Percentiles rank a stretch among this genome's conserved stretches.
Conservation (phyloP, 1,284 basidiomycete species). For the Puccinia triticina region DNA sequence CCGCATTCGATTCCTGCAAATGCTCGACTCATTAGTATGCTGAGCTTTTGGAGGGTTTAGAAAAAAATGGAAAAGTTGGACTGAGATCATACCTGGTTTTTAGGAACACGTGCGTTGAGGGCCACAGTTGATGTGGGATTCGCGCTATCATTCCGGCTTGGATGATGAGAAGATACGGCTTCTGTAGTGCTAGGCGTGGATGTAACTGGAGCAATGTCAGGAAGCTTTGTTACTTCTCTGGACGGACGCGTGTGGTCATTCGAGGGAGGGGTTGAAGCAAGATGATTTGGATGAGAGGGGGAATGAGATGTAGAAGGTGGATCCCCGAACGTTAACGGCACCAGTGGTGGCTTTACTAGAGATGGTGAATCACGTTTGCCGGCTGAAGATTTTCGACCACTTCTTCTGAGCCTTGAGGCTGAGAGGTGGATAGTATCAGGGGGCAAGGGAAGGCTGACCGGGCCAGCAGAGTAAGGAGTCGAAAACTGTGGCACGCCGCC, state of each 20-base stretch:
- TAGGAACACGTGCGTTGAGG: background rate
- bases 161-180: background rate
- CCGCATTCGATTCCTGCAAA: background rate
- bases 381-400: constrained; percentile 28
- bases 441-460: constrained; percentile 41
- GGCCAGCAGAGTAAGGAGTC: constrained; percentile 42
- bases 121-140: background rate
- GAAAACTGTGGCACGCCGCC: constrained; percentile 39
- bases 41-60: background rate
- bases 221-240: background rate
- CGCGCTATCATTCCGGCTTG: background rate
- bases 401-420: constrained; percentile 41
- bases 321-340: background rate
- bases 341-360: background rate
- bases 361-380: constrained; percentile 15
- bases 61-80: background rate
- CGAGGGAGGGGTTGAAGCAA: constrained; percentile 9
- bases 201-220: background rate
- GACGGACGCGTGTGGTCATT: background rate
- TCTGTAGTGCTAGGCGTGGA: background rate
- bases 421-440: constrained; percentile 46
- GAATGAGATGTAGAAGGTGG: background rate
- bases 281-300: background rate
- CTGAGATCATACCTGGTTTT: background rate
- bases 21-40: background rate